Evolutionary conservation across 2,329 filamentous ascomycete species (phyloP).

Genomic region (Exophiala dermatitidis): DNA sequence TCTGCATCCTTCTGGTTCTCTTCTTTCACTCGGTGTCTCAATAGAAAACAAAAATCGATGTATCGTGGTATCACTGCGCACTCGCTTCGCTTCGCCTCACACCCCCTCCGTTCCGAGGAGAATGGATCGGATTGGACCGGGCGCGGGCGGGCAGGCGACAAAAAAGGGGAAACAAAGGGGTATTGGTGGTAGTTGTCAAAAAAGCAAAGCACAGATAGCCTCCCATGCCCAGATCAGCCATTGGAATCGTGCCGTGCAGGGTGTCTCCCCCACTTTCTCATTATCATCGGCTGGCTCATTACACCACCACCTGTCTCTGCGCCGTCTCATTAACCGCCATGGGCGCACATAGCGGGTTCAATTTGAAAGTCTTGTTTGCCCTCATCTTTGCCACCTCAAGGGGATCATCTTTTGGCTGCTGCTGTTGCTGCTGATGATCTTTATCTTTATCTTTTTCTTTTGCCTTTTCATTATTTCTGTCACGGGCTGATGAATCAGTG

Average conservation of each 20-base stretch:
- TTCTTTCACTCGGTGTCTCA: too few species aligned
- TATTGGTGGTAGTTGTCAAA: background rate
- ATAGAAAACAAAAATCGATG: conserved; percentile 4
- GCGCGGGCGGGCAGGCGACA: background rate
- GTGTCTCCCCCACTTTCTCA: too few species aligned
- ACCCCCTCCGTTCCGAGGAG: background rate
- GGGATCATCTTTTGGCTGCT: conserved; percentile 3
- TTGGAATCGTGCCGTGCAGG: too few species aligned
- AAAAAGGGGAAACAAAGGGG: background rate
- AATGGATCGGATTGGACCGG: background rate
- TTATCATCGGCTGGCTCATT: background rate
- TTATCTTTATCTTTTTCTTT: background rate
- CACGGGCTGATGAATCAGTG: background rate
- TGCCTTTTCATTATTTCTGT: background rate
- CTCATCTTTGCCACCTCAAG: conserved; percentile 16
- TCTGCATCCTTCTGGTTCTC: too few species aligned
- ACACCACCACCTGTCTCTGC: conserved; percentile 19
- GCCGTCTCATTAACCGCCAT: conserved; percentile 16
- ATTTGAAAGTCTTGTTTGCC: conserved; percentile 17
- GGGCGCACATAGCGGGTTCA: conserved; percentile 20
- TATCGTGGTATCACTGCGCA: conserved; percentile 20
- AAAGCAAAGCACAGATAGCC: background rate
- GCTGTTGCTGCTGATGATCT: background rate
- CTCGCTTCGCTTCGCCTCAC: too few species aligned
- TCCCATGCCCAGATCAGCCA: background rate